Evolutionary conservation across 2,329 filamentous ascomycete genomes (phyloP).

Genomic region (Penicillium vulpinum): DNA sequence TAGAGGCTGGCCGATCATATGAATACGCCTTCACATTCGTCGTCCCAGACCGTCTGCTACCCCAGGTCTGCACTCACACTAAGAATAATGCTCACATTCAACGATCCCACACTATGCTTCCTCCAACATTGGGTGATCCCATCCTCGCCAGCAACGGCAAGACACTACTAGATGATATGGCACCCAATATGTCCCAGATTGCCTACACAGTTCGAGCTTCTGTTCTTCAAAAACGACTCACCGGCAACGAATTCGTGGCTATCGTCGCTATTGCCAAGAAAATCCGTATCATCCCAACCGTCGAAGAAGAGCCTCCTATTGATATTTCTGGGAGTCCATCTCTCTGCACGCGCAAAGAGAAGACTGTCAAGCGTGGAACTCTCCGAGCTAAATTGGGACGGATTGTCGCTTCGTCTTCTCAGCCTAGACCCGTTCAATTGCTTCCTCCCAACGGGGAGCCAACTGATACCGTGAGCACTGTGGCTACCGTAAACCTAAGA

Average conservation of each 20-base stretch:
- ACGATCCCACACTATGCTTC: conserved; percentile 58
- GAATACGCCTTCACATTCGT: conserved; percentile 65
- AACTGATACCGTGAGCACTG: conserved; percentile 51
- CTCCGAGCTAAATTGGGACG: conserved; percentile 59
- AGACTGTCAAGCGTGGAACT: conserved; percentile 61
- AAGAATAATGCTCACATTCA: conserved; percentile 54
- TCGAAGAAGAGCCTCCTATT: conserved; percentile 62
- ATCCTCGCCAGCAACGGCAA: conserved; percentile 53
- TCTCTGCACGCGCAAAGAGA: conserved; percentile 59
- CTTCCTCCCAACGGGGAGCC: conserved; percentile 41
- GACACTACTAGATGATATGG: conserved; percentile 59
- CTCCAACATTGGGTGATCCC: conserved; percentile 62
- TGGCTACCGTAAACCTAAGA: conserved; percentile 57
- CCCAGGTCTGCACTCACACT: conserved; percentile 58
- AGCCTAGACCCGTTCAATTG: conserved; percentile 59
- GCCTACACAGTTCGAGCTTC: conserved; percentile 56
- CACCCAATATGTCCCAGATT: conserved; percentile 63
- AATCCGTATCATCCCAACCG: conserved; percentile 60
- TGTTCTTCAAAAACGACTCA: conserved; percentile 42
- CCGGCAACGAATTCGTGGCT: conserved; percentile 40
- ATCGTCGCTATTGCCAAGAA: conserved; percentile 56
- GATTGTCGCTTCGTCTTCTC: conserved; percentile 57
- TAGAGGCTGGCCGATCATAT: conserved; percentile 58
- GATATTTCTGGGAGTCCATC: conserved; percentile 48
- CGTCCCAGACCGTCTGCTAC: conserved; percentile 61